phyloP scores from a whole-genome alignment of 805 yeast species.

The Saccharomycopsis oosterbeekiorum region DNA sequence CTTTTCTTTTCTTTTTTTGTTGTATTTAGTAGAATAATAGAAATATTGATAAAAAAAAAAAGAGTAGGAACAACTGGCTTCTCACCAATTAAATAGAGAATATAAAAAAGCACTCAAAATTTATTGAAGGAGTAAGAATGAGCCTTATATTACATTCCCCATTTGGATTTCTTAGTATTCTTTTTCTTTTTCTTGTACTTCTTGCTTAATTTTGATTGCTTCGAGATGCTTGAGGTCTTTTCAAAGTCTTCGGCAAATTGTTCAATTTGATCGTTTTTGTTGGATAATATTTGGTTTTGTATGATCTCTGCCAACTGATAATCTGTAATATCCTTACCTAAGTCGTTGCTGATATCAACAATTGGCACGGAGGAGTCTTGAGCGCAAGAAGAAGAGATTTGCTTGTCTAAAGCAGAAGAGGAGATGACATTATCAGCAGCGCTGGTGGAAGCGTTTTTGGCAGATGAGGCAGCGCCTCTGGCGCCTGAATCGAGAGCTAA shows the following conservation, averaged over 20 bases:
- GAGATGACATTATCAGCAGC: background rate
- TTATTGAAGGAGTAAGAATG: too few relatives aligned
- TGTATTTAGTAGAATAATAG: too few relatives aligned
- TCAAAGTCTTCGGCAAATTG: background rate
- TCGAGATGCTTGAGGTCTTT: background rate
- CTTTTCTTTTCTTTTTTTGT: too few relatives aligned
- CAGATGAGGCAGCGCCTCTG: background rate
- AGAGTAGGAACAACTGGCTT: too few relatives aligned
- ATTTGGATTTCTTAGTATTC: background rate
- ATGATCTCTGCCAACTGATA: constrained; percentile 17
- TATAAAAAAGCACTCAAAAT: background rate
- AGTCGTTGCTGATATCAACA: constrained; percentile 15
- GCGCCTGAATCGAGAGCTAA: background rate
- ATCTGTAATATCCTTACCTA: constrained; percentile 17
- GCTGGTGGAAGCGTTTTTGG: background rate
- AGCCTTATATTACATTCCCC: background rate
- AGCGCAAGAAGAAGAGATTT: background rate
- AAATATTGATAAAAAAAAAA: too few relatives aligned
- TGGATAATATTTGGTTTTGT: constrained; percentile 8
- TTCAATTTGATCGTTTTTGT: constrained; percentile 1
- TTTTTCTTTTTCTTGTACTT: background rate
- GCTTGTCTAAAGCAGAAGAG: background rate
- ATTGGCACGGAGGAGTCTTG: background rate
- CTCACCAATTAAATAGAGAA: background rate
- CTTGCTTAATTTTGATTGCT: background rate